Conservation (phyloP, 2,329 filamentous ascomycete species). For the Ascochyta pisi region DNA sequence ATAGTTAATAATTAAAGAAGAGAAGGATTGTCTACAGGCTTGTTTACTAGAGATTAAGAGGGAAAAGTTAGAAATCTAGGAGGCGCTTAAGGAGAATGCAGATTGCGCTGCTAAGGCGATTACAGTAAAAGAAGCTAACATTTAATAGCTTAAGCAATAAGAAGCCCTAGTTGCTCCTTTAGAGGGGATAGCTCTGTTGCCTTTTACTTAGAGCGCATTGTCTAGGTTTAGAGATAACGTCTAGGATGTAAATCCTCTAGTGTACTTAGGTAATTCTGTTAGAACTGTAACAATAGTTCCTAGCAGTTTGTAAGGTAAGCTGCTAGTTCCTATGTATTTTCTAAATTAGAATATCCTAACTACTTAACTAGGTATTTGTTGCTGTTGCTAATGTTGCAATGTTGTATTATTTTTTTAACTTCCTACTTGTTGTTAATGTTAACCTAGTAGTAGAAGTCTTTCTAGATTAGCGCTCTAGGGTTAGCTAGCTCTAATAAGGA, state of each 20-base stretch:
- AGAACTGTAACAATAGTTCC: background rate
- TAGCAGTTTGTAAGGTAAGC: background rate
- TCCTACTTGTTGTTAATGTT: background rate
- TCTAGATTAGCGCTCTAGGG: too few species aligned
- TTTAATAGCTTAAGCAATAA: background rate
- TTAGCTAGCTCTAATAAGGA: too few species aligned
- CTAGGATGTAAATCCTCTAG: background rate
- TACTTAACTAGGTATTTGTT: background rate
- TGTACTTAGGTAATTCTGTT: background rate
- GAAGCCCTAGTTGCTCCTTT: background rate
- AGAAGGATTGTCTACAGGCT: background rate
- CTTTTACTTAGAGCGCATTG: background rate
- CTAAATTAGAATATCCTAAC: background rate
- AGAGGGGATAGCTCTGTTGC: background rate
- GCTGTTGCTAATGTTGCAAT: background rate
- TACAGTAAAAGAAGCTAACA: background rate
- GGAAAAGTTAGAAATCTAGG: background rate
- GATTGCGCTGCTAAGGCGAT: background rate
- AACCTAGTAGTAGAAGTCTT: too few species aligned
- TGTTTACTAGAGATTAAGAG: background rate
- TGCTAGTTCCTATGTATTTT: background rate
- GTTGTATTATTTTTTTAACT: background rate
- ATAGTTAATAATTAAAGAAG: background rate
- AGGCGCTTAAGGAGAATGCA: background rate
- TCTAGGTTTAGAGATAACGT: background rate